Evolutionary conservation across 768 basidiomycete species (phyloP), one percentile per base, ranked within the genome.

Genomic region (Auricularia cornea): DNA sequence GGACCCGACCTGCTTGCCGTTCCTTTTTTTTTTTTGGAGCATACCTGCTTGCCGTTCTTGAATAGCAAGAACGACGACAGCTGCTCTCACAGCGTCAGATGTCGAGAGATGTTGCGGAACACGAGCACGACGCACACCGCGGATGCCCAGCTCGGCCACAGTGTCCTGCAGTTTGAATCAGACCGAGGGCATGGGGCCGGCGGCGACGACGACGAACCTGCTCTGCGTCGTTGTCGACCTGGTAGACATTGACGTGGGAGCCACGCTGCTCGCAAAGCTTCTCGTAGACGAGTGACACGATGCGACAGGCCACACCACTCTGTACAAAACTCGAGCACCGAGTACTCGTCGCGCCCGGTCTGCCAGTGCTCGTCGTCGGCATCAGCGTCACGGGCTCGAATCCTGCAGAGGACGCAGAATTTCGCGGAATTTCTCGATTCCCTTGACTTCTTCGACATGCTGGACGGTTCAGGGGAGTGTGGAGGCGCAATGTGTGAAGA

Each of bases 321-420:
- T 44, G 89, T 88, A 85, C 85, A 88, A 75, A 90, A 89, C 74
- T 90, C 87, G 69, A 90, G 78, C 20, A 87, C 70, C 66, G 79
- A 74, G 65, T 76, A 73, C 68, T 79, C 79, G 64, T 76, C 78
- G 62, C 77, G 72, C 68, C 75, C 76, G 69, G 86, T 83, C 78
- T 79, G 60, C 48, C 52, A 20, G n/a, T 54, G n/a, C n/a, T n/a
- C n/a, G 26, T 51, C 29, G 35, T 10, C 31, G n/a, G 56, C 20
- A 33, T 35, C 48, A n/a, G 26, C 51, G 51, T 23, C 10, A 18
- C 26, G 54, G 26, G 6, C 54, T 52, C 30, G 20, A 31, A 35
- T 57, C 44, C 18, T 33, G 11, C 8, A 41, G 20, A 33, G 61
- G 41, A 74, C 83, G 66, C 68, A 85, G 84, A 60, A 80, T 73